Conservation (phyloP, 495 filamentous ascomycete species). For the Hypoxylon crocopeplum region DNA sequence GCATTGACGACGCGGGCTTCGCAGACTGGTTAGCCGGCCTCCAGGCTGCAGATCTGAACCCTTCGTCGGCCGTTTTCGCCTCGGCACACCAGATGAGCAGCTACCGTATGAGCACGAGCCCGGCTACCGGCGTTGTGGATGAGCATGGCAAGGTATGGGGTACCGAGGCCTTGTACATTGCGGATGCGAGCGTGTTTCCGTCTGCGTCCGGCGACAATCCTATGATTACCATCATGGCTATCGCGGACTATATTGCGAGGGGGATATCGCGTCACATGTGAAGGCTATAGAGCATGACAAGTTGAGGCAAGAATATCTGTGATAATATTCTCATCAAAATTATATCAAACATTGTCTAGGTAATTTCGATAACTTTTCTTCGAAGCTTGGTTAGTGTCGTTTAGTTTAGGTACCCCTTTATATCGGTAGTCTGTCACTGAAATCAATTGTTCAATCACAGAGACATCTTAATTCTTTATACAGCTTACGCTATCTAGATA, state of each 20-base stretch:
- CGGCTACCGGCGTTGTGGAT: constrained; percentile 68
- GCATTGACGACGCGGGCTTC: constrained; percentile 28
- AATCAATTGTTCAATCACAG: too few relatives aligned
- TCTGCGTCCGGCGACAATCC: constrained; percentile 81
- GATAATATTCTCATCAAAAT: too few relatives aligned
- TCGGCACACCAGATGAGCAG: constrained; percentile 82
- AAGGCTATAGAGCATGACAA: too few relatives aligned
- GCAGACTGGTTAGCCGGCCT: constrained; percentile 46
- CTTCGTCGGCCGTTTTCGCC: constrained; percentile 46
- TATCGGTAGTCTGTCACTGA: too few relatives aligned
- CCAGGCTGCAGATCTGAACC: constrained; percentile 63
- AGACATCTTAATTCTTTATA: too few relatives aligned
- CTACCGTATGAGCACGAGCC: constrained; percentile 67
- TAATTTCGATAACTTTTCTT: too few relatives aligned
- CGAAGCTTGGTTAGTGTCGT: too few relatives aligned
- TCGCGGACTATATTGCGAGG: constrained; percentile 59
- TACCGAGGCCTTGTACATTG: constrained; percentile 67
- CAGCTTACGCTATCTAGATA: too few relatives aligned
- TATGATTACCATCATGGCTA: constrained; percentile 83
- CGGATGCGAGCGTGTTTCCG: constrained; percentile 80
- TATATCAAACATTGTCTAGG: too few relatives aligned
- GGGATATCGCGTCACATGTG: too few relatives aligned
- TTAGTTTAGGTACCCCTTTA: too few relatives aligned
- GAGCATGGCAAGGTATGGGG: constrained; percentile 72
- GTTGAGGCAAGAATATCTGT: too few relatives aligned